Percentiles rank a stretch among this genome's conserved stretches.
Conservation (phyloP, 2,329 filamentous ascomycete species). For the Colletotrichum neosansevieriae region DNA sequence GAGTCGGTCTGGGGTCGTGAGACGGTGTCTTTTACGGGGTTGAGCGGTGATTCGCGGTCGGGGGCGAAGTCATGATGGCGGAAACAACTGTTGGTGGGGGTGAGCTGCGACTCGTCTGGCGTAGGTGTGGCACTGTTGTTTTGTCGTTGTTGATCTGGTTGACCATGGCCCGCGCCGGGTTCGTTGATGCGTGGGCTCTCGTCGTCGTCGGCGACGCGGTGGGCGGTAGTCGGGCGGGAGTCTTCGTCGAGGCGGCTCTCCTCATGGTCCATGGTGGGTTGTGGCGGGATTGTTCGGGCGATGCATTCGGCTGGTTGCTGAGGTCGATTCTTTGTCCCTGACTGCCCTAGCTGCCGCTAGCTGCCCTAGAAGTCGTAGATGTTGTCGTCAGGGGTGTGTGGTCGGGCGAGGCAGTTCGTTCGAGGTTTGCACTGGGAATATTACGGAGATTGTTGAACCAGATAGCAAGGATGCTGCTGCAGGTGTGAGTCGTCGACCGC, state of each 20-base stretch:
- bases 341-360: neutral
- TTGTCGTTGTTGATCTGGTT: neutral
- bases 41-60: conserved; percentile 11
- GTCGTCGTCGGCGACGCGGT: conserved; percentile 37
- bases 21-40: conserved; percentile 18
- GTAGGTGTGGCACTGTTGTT: conserved; percentile 3
- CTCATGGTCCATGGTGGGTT: conserved; percentile 52
- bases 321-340: conserved; percentile 12
- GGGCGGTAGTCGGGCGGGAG: conserved; percentile 43
- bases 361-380: neutral
- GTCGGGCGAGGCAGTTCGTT: neutral
- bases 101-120: conserved; percentile 27
- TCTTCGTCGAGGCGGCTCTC: conserved; percentile 43
- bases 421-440: neutral
- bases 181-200: conserved; percentile 41
- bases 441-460: neutral
- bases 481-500: neutral
- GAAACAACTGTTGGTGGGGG: conserved; percentile 18
- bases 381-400: neutral
- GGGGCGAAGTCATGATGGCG: neutral
- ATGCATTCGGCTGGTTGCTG: conserved; percentile 39
- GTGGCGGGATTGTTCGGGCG: conserved; percentile 16
- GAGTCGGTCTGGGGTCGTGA: conserved; percentile 28
- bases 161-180: neutral
- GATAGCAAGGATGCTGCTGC: too few species aligned